Conservation (phyloP, 495 filamentous ascomycete genomes). For the Daldinia childiae region DNA sequence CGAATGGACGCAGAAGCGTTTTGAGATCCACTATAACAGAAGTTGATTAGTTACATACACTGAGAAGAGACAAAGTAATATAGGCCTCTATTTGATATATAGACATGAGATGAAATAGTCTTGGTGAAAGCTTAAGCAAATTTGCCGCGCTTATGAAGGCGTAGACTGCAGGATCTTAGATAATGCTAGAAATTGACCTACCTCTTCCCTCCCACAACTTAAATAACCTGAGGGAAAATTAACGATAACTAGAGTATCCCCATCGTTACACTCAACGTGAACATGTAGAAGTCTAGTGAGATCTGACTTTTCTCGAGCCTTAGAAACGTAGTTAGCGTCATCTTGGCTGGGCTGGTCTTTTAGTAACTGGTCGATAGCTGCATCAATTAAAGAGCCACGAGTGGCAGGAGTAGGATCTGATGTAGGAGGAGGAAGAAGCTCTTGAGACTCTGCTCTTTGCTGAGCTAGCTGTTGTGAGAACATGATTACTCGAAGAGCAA, state of each 20-base stretch:
- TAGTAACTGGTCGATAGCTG: conserved; percentile 20
- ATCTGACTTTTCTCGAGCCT: conserved; percentile 33
- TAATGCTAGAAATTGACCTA: conserved; percentile 22
- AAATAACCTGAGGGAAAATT: conserved; percentile 53
- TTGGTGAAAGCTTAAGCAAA: not conserved
- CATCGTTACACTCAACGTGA: conserved; percentile 49
- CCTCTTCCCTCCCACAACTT: conserved; percentile 37
- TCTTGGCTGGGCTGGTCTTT: conserved; percentile 16
- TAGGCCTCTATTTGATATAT: not conserved
- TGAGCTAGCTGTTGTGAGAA: not conserved
- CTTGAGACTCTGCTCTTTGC: not conserved
- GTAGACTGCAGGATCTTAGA: not conserved
- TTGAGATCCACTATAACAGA: conserved; percentile 42
- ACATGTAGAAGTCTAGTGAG: conserved; percentile 35
- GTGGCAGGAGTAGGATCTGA: not conserved
- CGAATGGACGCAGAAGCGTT: conserved; percentile 56
- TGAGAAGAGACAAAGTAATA: not conserved
- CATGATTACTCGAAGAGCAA: conserved; percentile 4
- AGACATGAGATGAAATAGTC: not conserved
- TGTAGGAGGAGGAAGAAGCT: not conserved
- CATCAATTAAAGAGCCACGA: conserved; percentile 18
- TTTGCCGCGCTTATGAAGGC: not conserved
- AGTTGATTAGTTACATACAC: conserved; percentile 10
- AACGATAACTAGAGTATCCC: conserved; percentile 66
- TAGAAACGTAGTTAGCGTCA: conserved; percentile 1